Percentiles rank a stretch among this genome's conserved stretches.
Evolutionary conservation across 345 rosid genomes (phyloP).

Genomic region (Schrenkiella parvula): DNA sequence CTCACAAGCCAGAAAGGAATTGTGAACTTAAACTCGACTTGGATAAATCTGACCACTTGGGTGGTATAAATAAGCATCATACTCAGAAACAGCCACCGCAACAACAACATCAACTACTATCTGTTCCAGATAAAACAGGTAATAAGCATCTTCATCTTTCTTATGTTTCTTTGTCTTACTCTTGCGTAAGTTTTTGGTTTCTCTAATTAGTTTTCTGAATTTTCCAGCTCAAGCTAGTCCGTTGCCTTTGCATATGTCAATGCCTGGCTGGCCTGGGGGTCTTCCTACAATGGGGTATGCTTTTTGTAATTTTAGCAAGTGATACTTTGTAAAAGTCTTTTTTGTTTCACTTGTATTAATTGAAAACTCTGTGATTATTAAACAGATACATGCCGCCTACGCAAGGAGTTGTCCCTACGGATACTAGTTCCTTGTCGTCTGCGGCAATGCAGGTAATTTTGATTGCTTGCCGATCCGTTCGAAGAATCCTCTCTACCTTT

Average conservation of each 20-base stretch:
- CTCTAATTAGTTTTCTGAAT: not conserved
- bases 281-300: conserved; percentile 96
- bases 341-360: conserved; percentile 2
- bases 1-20: conserved; percentile 56
- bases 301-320: not conserved
- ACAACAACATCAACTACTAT: conserved; percentile 31
- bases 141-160: not conserved
- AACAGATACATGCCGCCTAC: conserved; percentile 82
- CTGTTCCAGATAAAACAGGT: conserved; percentile 58
- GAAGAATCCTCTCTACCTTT: not conserved
- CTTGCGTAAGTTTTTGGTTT: not conserved
- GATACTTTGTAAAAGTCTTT: not conserved
- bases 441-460: conserved; percentile 72
- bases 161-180: not conserved
- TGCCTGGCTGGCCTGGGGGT: conserved; percentile 91
- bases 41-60: conserved; percentile 66
- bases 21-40: conserved; percentile 73
- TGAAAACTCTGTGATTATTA: conserved; percentile 13
- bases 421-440: conserved; percentile 60
- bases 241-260: conserved; percentile 65
- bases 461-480: not conserved
- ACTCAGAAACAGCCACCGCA: conserved; percentile 51
- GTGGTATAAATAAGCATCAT: conserved; percentile 33
- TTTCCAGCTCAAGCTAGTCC: conserved; percentile 63
- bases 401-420: conserved; percentile 87